Percentiles rank a stretch among this genome's conserved stretches.
Conservation (phyloP, 2,329 filamentous ascomycete genomes). For the Ascochyta pisi region DNA sequence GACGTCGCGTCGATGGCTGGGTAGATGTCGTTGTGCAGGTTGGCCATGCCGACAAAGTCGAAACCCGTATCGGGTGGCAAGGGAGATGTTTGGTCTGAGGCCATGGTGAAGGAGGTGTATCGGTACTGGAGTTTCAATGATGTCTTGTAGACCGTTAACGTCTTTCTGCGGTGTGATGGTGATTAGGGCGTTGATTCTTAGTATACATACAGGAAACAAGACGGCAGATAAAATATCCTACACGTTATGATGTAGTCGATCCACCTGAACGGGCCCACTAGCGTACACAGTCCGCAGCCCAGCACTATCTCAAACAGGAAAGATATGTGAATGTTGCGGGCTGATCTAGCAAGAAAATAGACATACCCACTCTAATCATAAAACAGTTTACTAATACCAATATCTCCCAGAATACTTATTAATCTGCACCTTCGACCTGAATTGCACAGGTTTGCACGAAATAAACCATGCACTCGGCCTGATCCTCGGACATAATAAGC, state of each 20-base stretch:
- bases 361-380: too few relatives aligned
- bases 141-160: too few relatives aligned
- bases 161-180: too few relatives aligned
- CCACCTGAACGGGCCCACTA: not conserved
- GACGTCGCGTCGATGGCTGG: constrained; percentile 56
- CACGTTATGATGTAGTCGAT: not conserved
- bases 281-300: not conserved
- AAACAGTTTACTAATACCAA: too few relatives aligned
- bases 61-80: constrained; percentile 18
- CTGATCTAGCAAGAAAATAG: too few relatives aligned
- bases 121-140: not conserved
- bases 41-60: constrained; percentile 25
- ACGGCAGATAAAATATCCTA: not conserved
- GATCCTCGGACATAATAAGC: not conserved
- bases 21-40: constrained; percentile 60
- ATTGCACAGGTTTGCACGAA: not conserved
- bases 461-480: not conserved
- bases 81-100: not conserved
- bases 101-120: not conserved
- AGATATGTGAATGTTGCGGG: not conserved
- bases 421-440: not conserved
- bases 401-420: not conserved
- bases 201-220: not conserved
- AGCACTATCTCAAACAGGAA: not conserved
- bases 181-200: too few relatives aligned